Evolutionary conservation across 2,329 filamentous ascomycete genomes (phyloP).

Genomic region (Trichoderma asperellum): DNA sequence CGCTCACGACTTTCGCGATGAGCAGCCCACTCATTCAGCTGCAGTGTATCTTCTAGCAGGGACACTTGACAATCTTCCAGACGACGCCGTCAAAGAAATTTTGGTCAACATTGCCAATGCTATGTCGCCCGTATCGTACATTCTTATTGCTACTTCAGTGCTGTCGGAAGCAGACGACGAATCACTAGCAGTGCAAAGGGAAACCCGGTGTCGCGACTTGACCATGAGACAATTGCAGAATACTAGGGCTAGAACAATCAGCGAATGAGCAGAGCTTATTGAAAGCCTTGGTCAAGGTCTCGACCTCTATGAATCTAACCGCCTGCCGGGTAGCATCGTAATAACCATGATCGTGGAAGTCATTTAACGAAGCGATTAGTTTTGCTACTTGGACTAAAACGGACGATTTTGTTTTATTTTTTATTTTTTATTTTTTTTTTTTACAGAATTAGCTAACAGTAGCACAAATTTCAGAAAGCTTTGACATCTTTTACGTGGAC

Average conservation of each 20-base stretch:
- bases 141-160: slow-evolving; percentile 10
- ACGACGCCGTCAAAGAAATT: slow-evolving; percentile 42
- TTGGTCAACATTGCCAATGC: slow-evolving; percentile 22
- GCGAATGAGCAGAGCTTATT: background rate
- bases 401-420: background rate
- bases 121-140: background rate
- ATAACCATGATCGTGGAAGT: background rate
- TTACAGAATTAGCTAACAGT: background rate
- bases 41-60: slow-evolving; percentile 34
- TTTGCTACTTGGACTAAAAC: background rate
- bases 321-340: background rate
- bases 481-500: background rate
- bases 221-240: slow-evolving; percentile 20
- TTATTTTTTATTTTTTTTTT: too few relatives aligned
- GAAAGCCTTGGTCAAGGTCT: too few relatives aligned
- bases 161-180: background rate
- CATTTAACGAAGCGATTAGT: too few relatives aligned
- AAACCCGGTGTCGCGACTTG: background rate
- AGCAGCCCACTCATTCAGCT: background rate
- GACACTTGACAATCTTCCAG: slow-evolving; percentile 54
- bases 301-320: too few relatives aligned
- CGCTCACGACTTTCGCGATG: background rate
- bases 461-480: background rate
- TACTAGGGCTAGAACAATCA: background rate
- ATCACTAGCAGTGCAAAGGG: background rate